Percentiles rank a stretch among this genome's conserved stretches.
These are phyloP conservation scores for Fusarium sp. DNA, from an alignment of 2,329 filamentous ascomycete species.

Conservation along the genomic window DNA sequence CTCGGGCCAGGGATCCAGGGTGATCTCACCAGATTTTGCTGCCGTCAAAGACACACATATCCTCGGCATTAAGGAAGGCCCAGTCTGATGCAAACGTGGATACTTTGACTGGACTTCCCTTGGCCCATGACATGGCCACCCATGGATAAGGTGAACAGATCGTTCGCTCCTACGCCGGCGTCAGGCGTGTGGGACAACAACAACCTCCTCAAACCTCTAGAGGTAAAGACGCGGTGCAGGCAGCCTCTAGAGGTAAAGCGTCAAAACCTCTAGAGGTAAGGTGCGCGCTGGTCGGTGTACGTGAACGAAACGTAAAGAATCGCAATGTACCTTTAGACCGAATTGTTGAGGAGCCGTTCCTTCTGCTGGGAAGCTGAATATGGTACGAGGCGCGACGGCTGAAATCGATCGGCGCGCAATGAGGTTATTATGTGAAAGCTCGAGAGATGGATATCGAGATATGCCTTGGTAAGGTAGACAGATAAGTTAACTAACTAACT, in stretches of 20 bases:
- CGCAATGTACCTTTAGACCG: conserved; percentile 41
- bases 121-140: conserved; percentile 45
- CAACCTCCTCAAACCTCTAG: conserved; percentile 34
- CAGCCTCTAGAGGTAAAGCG: conserved; percentile 45
- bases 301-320: conserved; percentile 42
- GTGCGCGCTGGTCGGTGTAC: conserved; percentile 43
- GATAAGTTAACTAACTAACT: conserved; percentile 7
- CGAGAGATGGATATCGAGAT: conserved; percentile 32
- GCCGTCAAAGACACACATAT: conserved; percentile 31
- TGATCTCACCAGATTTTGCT: conserved; percentile 18
- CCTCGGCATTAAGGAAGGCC: conserved; percentile 46
- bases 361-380: conserved; percentile 21
- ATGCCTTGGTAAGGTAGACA: conserved; percentile 8
- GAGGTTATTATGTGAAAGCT: conserved; percentile 36
- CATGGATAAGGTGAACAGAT: conserved; percentile 37
- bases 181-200: conserved; percentile 45
- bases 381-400: conserved; percentile 2
- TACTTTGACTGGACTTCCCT: conserved; percentile 45
- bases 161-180: conserved; percentile 41
- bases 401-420: conserved; percentile 13
- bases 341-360: conserved; percentile 43
- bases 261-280: conserved; percentile 43
- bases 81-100: conserved; percentile 44
- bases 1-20: conserved; percentile 37
- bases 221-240: conserved; percentile 45